phyloP scores from a whole-genome alignment of 164 flowering plant genomes.

The Annona cherimola region DNA sequence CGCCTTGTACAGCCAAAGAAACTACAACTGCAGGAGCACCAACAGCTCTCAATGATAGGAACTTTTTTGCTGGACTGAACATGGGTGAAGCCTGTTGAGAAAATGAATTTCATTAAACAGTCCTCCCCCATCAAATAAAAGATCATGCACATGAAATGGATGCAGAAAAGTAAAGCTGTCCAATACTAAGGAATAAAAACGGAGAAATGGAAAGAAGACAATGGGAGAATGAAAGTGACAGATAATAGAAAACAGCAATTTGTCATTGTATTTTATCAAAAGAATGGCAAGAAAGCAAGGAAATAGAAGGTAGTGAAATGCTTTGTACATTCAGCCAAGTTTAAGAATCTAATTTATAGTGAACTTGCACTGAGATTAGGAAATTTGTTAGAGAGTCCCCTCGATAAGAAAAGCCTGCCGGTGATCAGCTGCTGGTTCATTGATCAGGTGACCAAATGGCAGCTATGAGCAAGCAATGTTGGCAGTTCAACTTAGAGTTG shows the following conservation, averaged over 20 bases:
- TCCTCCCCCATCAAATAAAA: conserved; percentile 15
- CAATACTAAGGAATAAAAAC: neutral
- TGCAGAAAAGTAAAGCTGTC: neutral
- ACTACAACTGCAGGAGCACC: conserved; percentile 95
- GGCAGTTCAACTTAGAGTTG: too few species aligned
- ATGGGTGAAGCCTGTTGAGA: conserved; percentile 68
- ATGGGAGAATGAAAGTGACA: too few species aligned
- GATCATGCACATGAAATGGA: conserved; percentile 6
- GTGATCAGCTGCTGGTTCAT: too few species aligned
- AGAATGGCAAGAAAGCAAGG: neutral
- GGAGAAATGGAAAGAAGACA: too few species aligned
- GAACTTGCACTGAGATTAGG: neutral
- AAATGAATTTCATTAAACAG: conserved; percentile 16
- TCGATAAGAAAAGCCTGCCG: neutral
- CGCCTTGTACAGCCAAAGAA: conserved; percentile 84
- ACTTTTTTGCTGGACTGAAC: conserved; percentile 58
- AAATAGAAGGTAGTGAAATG: neutral
- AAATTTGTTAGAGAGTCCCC: neutral
- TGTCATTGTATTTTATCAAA: too few species aligned
- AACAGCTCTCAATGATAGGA: conserved; percentile 74
- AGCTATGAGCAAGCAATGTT: too few species aligned
- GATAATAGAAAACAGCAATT: too few species aligned
- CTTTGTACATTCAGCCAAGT: neutral
- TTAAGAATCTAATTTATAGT: neutral
- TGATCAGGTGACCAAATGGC: too few species aligned